phyloP scores from a whole-genome alignment of 2,329 filamentous ascomycete species.

The Beauveria medogensis region DNA sequence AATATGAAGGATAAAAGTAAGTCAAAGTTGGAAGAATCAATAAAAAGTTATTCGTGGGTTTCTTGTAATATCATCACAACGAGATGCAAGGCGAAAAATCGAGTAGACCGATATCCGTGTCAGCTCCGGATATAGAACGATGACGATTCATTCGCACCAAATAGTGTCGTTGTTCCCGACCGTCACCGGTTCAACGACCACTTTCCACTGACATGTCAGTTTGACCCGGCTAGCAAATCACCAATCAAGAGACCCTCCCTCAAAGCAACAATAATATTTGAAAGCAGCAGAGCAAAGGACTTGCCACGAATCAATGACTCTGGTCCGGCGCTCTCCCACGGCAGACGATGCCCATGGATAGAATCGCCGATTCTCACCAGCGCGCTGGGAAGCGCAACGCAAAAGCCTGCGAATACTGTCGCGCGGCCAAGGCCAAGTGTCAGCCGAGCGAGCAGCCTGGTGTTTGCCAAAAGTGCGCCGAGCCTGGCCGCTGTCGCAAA shows the following conservation, averaged over 20 bases:
- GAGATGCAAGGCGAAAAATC: neutral
- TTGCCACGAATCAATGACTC: neutral
- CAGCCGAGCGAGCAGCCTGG: slow-evolving; percentile 12
- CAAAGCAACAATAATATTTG: neutral
- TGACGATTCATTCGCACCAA: neutral
- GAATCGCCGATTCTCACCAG: neutral
- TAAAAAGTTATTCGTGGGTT: too few relatives aligned
- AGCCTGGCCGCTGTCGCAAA: neutral
- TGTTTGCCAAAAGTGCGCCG: slow-evolving; percentile 9
- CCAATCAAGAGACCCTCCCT: neutral
- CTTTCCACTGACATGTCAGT: neutral
- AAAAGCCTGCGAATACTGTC: slow-evolving; percentile 12
- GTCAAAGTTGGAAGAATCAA: too few relatives aligned
- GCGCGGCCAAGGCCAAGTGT: slow-evolving; percentile 11
- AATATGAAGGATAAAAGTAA: too few relatives aligned
- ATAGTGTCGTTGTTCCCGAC: neutral
- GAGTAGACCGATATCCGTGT: neutral
- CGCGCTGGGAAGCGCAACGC: neutral
- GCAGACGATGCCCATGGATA: neutral
- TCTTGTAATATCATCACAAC: neutral
- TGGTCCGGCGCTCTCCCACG: neutral
- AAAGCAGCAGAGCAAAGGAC: neutral
- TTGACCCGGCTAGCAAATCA: neutral
- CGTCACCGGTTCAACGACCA: neutral
- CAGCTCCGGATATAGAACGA: neutral